Evolutionary conservation across 2,329 filamentous ascomycete genomes (phyloP), one percentile per base, ranked within the genome.

Genomic region (Diaporthe caulivora): DNA sequence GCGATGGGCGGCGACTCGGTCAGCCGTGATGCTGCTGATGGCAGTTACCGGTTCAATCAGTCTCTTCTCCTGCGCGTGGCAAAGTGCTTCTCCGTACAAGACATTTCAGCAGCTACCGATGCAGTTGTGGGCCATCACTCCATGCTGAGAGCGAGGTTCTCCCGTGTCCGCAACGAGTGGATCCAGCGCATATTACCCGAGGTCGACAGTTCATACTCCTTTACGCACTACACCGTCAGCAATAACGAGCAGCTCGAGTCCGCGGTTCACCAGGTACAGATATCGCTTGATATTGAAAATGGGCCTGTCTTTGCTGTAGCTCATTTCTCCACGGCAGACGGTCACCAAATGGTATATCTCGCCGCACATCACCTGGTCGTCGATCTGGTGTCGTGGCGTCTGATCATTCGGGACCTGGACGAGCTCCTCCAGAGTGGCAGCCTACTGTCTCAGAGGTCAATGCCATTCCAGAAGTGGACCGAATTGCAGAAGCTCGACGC

Each of bases 301-400:
- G 88, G 88, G 0, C 88, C 88, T 0, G 82, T 88, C 0, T 89
- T 90, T 74, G 83, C 85, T 0, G 86, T 84, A 7, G 83, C 87
- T 70, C 85, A 87, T 71, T 82, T 89, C 31, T 82, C 84, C 17
- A 87, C 84, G 3, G 77, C 81, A 58, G 83, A 87, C 58, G 84
- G 83, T 5, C 81, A 82, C 72, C 87, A 88, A 68, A 79, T 87
- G 70, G 76, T 90, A 2, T 88, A 87, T 74, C 78, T 90, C 13
- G 82, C 84, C 0, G 87, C 87, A 0, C 88, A 90, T 73, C 87
- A 88, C 64, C 82, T 89, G 4, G 86, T 86, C 1, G 83, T 89
- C 17, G 88, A 90, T 70, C 77, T 86, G 13, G 82, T 82, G 9
- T 89, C 87, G 0, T 89, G 87, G 88, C 82, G 84, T 18, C 82